Conservation (phyloP, 225 moss, liverwort and hornwort species). For the Bryum argenteum region DNA sequence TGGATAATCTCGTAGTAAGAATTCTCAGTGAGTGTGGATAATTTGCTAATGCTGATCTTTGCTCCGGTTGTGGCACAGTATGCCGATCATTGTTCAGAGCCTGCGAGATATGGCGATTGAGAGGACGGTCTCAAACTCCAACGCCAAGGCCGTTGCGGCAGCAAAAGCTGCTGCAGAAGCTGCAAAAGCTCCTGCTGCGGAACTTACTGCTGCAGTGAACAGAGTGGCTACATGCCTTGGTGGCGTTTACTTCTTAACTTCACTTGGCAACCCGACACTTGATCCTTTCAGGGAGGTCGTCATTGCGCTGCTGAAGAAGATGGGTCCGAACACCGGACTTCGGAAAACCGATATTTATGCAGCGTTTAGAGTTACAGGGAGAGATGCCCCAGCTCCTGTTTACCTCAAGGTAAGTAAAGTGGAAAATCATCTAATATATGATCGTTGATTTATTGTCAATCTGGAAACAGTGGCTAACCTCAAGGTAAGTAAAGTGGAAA, state of each 20-base stretch:
- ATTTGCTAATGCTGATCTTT: constrained; percentile 4
- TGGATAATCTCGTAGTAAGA: not conserved
- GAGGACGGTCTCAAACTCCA: constrained; percentile 49
- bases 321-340: constrained; percentile 75
- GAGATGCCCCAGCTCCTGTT: constrained; percentile 60
- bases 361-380: constrained; percentile 71
- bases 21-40: not conserved
- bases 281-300: constrained; percentile 97
- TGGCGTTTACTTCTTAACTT: constrained; percentile 68
- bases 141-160: constrained; percentile 57
- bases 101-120: constrained; percentile 85
- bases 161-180: constrained; percentile 93
- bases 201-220: constrained; percentile 81
- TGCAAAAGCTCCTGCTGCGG: constrained; percentile 83
- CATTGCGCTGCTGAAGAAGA: constrained; percentile 75
- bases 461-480: not conserved
- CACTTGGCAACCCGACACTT: constrained; percentile 65
- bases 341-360: constrained; percentile 83
- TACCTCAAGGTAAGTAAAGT: constrained; percentile 67
- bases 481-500: too few species aligned
- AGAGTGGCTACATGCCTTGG: constrained; percentile 75
- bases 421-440: not conserved
- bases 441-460: not conserved
- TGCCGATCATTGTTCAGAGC: constrained; percentile 89
- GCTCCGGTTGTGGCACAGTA: constrained; percentile 49